Base-by-base conservation (phyloP, 352 stramenopile genomes). In the Saprolegnia diclina region DNA sequence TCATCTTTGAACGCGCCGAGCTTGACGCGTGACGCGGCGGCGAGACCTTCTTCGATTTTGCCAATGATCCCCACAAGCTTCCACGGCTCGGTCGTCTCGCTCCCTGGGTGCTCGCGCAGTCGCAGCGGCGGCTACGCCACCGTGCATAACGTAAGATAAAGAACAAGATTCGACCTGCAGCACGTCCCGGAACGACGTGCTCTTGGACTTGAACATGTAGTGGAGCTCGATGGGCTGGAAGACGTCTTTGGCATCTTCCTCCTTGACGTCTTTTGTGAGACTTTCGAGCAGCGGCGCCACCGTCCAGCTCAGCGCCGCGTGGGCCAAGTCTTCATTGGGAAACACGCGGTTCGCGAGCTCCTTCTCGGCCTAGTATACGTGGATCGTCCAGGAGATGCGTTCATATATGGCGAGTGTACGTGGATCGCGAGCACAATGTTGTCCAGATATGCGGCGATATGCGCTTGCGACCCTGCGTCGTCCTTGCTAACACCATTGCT, bases 1-100 rank as follows among this genome's bases (percentile, higher is more conserved):
- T 85, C 81, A 16, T 85, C 57, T 54, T 93, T 83, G 59, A 82
- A 89, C 5, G 72, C 74, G 29, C 87, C 85, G 5, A 93, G 71
- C 40, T 78, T 81, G 26, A 88, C 77, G 56, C 89, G 91, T 4
- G 85, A 71, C 19, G 64, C 77, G 0, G 69, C 59, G 19, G 82
- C 79, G 16, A 89, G 48, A 4, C 82, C 77, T 0, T 70, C 65
- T 14, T 83, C 50, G 24, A 85, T 87, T 21, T 44, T 48, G 14
- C 63, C 73, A 5, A 92, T 59, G 46, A 75, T 22, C 40, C 88
- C 85, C 0, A 77, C 79, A 7, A 91, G 65, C 4, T 81, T 72
- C 81, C 82, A 90, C 11, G 85, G 85, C 65, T 91, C 85, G n/a
- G 83, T 78, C 2, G 87, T 69, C 11, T 72, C 76, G 26, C 75